Evolutionary conservation across 768 basidiomycete species (phyloP).

Genomic region (Phylloporus sp.): DNA sequence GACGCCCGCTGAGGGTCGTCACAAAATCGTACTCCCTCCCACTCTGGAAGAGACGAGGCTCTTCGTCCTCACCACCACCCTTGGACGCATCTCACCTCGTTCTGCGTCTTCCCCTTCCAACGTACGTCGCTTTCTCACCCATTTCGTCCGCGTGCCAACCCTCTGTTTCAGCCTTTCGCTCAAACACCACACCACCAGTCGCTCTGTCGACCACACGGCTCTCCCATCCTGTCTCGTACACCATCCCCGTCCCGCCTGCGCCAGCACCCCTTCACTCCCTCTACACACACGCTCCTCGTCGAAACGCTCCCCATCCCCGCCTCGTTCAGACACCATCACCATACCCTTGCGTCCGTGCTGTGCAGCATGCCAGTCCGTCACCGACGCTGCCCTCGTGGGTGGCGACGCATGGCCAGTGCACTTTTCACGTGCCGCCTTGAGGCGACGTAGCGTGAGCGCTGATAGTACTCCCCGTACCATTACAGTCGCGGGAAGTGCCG

Average conservation of each 20-base stretch:
- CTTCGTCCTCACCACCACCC: conserved; percentile 21
- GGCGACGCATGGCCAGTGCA: conserved; percentile 59
- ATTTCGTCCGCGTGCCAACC: neutral
- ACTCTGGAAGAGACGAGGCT: conserved; percentile 48
- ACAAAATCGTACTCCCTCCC: conserved; percentile 67
- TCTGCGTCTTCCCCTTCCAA: conserved; percentile 59
- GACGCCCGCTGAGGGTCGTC: conserved; percentile 46
- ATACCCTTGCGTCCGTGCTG: conserved; percentile 73
- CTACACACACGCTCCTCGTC: conserved; percentile 18
- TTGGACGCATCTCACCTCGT: conserved; percentile 34
- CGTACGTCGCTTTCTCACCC: conserved; percentile 35
- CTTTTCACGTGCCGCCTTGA: conserved; percentile 58
- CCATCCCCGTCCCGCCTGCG: conserved; percentile 25
- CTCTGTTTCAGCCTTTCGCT: conserved; percentile 38
- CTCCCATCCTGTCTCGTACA: conserved; percentile 56
- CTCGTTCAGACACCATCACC: conserved; percentile 41
- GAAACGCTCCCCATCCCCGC: conserved; percentile 29
- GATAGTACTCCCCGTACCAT: conserved; percentile 30
- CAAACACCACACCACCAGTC: conserved; percentile 37
- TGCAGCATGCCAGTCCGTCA: conserved; percentile 51
- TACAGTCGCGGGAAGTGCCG: conserved; percentile 28
- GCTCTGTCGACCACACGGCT: conserved; percentile 32
- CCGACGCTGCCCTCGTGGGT: conserved; percentile 50
- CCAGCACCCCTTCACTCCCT: neutral
- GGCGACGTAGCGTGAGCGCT: conserved; percentile 46